Evolutionary conservation across 352 stramenopile genomes (phyloP), one percentile per base, ranked within the genome.

Genomic region (Thraustochytrium sp.): DNA sequence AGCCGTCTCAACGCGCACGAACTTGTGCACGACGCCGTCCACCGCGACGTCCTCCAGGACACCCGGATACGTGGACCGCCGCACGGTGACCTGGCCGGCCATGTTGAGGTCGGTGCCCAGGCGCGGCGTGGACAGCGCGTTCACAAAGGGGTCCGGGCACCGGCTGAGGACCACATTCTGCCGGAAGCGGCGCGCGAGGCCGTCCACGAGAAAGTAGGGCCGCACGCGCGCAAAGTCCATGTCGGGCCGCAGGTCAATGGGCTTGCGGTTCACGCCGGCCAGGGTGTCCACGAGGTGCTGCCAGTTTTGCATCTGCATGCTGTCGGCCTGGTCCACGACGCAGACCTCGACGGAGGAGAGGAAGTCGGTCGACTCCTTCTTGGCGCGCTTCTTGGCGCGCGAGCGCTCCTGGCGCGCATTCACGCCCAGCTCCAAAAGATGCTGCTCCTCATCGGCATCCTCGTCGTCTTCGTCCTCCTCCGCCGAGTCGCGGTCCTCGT

Each of bases 231-330:
- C 91, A 86, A 95, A 94, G 84, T 96, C 92, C 51, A 89, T 93
- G 26, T 90, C 80, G 16, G 54, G 37, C 31, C 89, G 87, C 34
- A 89, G 88, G 26, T 91, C 88, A 40, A 86, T 85, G 3, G 92
- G 92, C 80, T 90, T 82, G 26, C 89, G 68, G 82, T 95, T 95
- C n/a, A 93, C 68, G 29, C 86, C 83, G 11, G 77, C 74, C n/a
- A 95, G 80, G 29, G 90, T 68, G 61, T 86, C 85, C 55, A 89
- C 89, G 3, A 95, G 86, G 85, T 95, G 92, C 85, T 94, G 90
- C 91, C 91, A 95, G 84, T 96, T 96, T 85, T 96, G 92, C 90
- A 94, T 94, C 38, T 93, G 62, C 23, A 95, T 82, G 3, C 95
- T 89, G 84, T 95, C 91, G 42, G 86, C 87, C 38, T 89, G 82